phyloP scores from a whole-genome alignment of 2,329 filamentous ascomycete species.

The Xylariales sp. region DNA sequence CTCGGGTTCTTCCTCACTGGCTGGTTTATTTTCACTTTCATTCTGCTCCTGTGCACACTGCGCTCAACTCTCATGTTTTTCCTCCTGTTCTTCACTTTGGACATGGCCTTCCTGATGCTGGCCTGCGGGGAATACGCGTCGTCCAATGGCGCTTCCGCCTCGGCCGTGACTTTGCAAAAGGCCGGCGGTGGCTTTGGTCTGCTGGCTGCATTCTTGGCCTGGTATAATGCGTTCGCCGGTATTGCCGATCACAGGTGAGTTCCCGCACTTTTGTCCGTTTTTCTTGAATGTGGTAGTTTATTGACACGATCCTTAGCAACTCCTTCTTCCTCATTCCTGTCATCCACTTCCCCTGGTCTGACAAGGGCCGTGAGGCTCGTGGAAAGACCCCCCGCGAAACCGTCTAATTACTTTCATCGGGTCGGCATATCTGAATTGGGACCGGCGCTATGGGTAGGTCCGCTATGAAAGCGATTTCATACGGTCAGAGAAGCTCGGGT shows the following conservation, averaged over 20 bases:
- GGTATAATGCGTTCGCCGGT: constrained; percentile 84
- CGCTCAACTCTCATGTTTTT: constrained; percentile 76
- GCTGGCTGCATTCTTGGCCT: constrained; percentile 73
- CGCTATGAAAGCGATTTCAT: no score
- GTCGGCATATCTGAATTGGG: no score
- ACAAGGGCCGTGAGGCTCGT: constrained; percentile 62
- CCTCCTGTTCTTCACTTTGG: constrained; percentile 70
- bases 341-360: constrained; percentile 92
- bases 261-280: neutral
- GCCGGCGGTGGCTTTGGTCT: constrained; percentile 78
- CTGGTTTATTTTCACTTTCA: constrained; percentile 82
- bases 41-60: constrained; percentile 70
- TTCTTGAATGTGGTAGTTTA: constrained; percentile 4
- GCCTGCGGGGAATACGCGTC: constrained; percentile 56
- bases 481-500: no score
- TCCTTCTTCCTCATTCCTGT: constrained; percentile 90
- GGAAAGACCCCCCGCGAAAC: constrained; percentile 43
- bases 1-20: constrained; percentile 71
- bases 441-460: no score
- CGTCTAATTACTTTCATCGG: no score
- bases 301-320: constrained; percentile 53
- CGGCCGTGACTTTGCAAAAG: constrained; percentile 52
- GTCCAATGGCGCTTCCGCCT: constrained; percentile 44
- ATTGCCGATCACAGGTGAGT: constrained; percentile 66
- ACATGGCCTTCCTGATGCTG: constrained; percentile 70